These are phyloP conservation scores for Hygrophoropsis aurantiaca DNA, from an alignment of 768 basidiomycete species.

Conservation along the genomic window DNA sequence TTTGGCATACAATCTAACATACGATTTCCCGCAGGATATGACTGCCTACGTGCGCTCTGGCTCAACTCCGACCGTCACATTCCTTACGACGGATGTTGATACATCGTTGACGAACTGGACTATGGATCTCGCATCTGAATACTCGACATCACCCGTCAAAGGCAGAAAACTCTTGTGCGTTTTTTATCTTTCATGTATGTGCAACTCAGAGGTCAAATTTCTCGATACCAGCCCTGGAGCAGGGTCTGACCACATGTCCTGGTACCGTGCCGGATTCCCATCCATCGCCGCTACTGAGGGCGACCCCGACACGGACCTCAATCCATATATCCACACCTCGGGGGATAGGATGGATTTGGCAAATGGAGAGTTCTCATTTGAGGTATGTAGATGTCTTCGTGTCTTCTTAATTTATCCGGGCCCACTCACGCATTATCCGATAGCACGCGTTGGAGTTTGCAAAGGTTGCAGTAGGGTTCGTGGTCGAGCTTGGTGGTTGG, in stretches of 20 bases:
- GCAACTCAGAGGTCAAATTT: neutral
- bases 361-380: conserved; percentile 43
- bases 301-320: conserved; percentile 36
- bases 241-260: conserved; percentile 48
- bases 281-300: conserved; percentile 45
- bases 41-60: conserved; percentile 31
- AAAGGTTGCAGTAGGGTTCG: conserved; percentile 58
- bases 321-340: conserved; percentile 43
- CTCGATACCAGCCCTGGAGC: conserved; percentile 31
- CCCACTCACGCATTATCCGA: conserved; percentile 43
- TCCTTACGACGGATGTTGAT: conserved; percentile 39
- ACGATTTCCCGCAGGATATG: conserved; percentile 31
- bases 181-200: neutral
- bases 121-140: conserved; percentile 34
- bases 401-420: conserved; percentile 6
- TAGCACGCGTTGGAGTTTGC: conserved; percentile 58
- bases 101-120: conserved; percentile 43
- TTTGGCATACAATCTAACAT: conserved; percentile 43
- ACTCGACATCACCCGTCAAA: conserved; percentile 9
- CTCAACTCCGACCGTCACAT: conserved; percentile 12
- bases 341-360: conserved; percentile 20
- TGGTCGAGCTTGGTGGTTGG: conserved; percentile 45
- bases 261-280: conserved; percentile 42
- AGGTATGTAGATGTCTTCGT: conserved; percentile 20
- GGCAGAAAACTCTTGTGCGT: conserved; percentile 33